A percentile compares a stretch with the other conserved stretches of the same genome.
phyloP scores from a whole-genome alignment of 1,284 basidiomycete species.

The Ustanciosporium gigantosporum region DNA sequence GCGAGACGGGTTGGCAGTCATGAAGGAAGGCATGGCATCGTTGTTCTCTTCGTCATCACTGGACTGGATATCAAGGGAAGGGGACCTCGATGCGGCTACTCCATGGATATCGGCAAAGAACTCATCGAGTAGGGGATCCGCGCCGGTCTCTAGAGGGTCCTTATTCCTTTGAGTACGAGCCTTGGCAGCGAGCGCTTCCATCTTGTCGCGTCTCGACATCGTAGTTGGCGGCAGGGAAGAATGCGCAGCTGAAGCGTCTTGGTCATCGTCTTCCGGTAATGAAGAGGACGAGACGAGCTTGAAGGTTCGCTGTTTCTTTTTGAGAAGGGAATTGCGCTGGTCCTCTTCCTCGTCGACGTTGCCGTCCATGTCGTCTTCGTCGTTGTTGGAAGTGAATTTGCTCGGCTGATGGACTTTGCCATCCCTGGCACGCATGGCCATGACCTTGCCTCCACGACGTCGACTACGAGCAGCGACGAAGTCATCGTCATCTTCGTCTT shows the following conservation, averaged over 20 bases:
- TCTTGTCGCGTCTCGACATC: slow-evolving; percentile 12
- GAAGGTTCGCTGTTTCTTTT: slow-evolving; percentile 13
- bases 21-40: slow-evolving; percentile 28
- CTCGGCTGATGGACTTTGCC: slow-evolving; percentile 1
- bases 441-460: slow-evolving; percentile 23
- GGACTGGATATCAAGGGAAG: slow-evolving; percentile 24
- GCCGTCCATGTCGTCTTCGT: too few species aligned
- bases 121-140: slow-evolving; percentile 15
- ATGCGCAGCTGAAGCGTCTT: slow-evolving; percentile 3
- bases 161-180: slow-evolving; percentile 5
- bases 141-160: neutral
- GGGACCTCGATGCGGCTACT: slow-evolving; percentile 14
- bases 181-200: slow-evolving; percentile 27
- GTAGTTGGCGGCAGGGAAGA: neutral
- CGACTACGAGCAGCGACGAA: slow-evolving; percentile 9
- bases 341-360: slow-evolving; percentile 14
- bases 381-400: slow-evolving; percentile 14
- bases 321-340: neutral
- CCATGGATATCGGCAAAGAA: slow-evolving; percentile 15
- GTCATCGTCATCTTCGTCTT: slow-evolving; percentile 5
- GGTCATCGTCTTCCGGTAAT: neutral
- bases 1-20: slow-evolving; percentile 1
- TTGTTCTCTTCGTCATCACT: slow-evolving; percentile 32
- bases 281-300: slow-evolving; percentile 5
- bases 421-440: slow-evolving; percentile 24